phyloP scores from a whole-genome alignment of 2,329 filamentous ascomycete species.

The Chaetomiaceae sp. region DNA sequence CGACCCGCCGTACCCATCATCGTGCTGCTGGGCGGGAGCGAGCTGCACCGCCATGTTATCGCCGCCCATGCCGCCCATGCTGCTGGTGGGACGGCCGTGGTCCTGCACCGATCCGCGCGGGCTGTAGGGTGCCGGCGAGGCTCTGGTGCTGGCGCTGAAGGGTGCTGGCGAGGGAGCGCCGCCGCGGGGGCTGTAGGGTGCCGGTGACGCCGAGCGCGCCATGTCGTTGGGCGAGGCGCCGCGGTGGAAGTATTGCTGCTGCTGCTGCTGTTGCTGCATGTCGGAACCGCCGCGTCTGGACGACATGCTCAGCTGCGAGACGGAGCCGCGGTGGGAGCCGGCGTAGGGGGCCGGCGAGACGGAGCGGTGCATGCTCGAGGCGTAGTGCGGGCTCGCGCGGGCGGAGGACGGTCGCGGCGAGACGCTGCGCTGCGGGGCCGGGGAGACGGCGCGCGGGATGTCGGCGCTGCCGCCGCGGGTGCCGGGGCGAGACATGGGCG shows the following conservation, averaged over 20 bases:
- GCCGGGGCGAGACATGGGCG: conserved; percentile 48
- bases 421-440: conserved; percentile 46
- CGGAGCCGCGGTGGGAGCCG: conserved; percentile 33
- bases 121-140: conserved; percentile 45
- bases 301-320: conserved; percentile 14
- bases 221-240: conserved; percentile 7
- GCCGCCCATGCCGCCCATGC: conserved; percentile 12
- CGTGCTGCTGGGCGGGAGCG: conserved; percentile 35
- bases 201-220: conserved; percentile 36
- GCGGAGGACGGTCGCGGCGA: conserved; percentile 36
- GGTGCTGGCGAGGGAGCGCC: background rate
- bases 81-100: conserved; percentile 16
- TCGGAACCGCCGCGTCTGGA: conserved; percentile 11
- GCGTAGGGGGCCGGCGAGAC: conserved; percentile 57
- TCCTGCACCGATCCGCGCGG: conserved; percentile 37
- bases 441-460: conserved; percentile 59
- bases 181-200: conserved; percentile 34
- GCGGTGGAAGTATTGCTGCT: conserved; percentile 11
- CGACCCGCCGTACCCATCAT: conserved; percentile 20
- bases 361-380: conserved; percentile 4
- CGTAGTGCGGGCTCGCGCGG: conserved; percentile 5
- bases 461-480: conserved; percentile 54
- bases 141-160: conserved; percentile 9
- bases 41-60: conserved; percentile 66
- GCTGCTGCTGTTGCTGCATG: conserved; percentile 28